phyloP scores from a whole-genome alignment of 805 yeast genomes.

The Kazachstania martiniae region DNA sequence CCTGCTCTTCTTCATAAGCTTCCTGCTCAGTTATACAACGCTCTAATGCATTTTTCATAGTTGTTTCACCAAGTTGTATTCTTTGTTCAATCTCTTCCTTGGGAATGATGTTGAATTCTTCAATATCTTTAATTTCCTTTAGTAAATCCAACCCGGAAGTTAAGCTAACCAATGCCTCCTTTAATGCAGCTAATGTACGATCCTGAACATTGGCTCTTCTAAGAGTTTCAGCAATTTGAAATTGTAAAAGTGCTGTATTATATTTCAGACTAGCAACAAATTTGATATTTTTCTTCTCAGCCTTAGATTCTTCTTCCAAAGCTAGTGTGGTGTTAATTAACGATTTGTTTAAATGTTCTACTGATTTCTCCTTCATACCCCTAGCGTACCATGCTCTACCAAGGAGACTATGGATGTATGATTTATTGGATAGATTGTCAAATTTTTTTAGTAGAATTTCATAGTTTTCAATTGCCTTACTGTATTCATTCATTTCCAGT shows the following conservation, averaged over 20 bases:
- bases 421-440: conserved; percentile 37
- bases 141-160: conserved; percentile 50
- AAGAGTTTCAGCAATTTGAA: conserved; percentile 76
- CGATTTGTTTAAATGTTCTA: conserved; percentile 49
- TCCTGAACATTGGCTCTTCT: conserved; percentile 49
- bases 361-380: conserved; percentile 56
- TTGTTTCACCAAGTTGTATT: conserved; percentile 73
- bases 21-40: conserved; percentile 62
- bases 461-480: conserved; percentile 82
- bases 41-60: conserved; percentile 61
- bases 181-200: conserved; percentile 54
- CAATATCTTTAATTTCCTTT: conserved; percentile 42
- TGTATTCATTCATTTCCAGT: conserved; percentile 67
- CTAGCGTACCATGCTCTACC: conserved; percentile 86
- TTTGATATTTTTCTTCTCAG: conserved; percentile 25
- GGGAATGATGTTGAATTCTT: conserved; percentile 59
- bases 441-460: conserved; percentile 65
- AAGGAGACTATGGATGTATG: conserved; percentile 56
- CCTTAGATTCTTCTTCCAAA: conserved; percentile 12
- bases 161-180: conserved; percentile 43
- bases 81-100: conserved; percentile 72
- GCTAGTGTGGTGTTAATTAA: conserved; percentile 49
- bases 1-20: conserved; percentile 47
- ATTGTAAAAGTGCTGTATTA: conserved; percentile 75
- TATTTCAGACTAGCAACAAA: conserved; percentile 44